Conservation (phyloP, 352 stramenopile genomes). For the Pilasporangium apinafurcum region DNA sequence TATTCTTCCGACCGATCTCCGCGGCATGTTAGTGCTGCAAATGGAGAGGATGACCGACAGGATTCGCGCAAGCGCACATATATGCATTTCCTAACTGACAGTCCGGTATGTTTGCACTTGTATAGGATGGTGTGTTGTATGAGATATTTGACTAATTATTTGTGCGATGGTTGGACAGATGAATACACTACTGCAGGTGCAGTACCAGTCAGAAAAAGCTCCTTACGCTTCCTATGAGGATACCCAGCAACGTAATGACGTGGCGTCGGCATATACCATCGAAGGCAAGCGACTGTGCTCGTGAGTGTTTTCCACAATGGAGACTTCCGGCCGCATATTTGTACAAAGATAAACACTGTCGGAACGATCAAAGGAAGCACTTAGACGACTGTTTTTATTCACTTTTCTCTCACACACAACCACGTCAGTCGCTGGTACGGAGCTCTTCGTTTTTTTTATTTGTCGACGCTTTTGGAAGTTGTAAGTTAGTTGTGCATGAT, state of each 20-base stretch:
- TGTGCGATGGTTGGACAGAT: neutral
- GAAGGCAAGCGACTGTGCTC: slow-evolving; percentile 76
- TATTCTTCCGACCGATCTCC: slow-evolving; percentile 26
- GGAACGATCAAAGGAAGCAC: too few relatives aligned
- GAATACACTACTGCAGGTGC: slow-evolving; percentile 1
- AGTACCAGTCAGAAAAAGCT: slow-evolving; percentile 13
- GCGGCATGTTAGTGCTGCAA: neutral
- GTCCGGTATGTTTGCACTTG: slow-evolving; percentile 34
- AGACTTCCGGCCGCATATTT: too few relatives aligned
- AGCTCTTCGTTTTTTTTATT: too few relatives aligned
- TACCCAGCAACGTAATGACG: slow-evolving; percentile 10
- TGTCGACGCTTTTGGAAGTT: slow-evolving; percentile 1
- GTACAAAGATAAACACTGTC: too few relatives aligned
- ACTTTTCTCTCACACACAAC: too few relatives aligned
- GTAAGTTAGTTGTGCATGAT: slow-evolving; percentile 5
- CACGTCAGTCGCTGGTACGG: too few relatives aligned
- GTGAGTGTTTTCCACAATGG: slow-evolving; percentile 33
- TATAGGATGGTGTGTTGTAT: too few relatives aligned
- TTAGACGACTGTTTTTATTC: too few relatives aligned
- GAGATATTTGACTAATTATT: neutral
- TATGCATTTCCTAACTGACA: slow-evolving; percentile 76
- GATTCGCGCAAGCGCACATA: slow-evolving; percentile 58
- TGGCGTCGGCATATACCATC: slow-evolving; percentile 49
- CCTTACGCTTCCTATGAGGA: slow-evolving; percentile 29
- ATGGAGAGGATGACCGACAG: slow-evolving; percentile 3